Conservation (phyloP, 495 filamentous ascomycete species). For the Delitschia confertaspora region DNA sequence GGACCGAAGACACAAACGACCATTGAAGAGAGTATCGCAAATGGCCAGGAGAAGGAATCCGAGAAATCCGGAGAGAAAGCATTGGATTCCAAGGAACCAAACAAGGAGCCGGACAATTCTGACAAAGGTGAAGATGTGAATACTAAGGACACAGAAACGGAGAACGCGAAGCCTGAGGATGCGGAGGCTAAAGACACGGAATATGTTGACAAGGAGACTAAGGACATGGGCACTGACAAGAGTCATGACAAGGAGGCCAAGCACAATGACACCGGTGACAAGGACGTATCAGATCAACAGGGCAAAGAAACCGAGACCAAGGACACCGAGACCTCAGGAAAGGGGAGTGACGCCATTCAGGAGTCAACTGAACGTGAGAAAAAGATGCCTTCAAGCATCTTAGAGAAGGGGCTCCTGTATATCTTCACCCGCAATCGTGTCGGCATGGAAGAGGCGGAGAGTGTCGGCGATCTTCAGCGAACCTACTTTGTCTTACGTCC, state of each 20-base stretch:
- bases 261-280: background rate
- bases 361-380: conserved; percentile 42
- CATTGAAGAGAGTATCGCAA: conserved; percentile 33
- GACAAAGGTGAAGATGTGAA: background rate
- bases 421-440: conserved; percentile 83
- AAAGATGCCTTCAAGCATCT: conserved; percentile 57
- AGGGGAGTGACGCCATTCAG: conserved; percentile 25
- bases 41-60: conserved; percentile 9
- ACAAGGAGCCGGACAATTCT: background rate
- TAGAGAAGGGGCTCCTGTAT: conserved; percentile 92
- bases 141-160: background rate
- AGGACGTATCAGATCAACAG: background rate
- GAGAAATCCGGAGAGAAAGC: conserved; percentile 25
- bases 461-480: conserved; percentile 63
- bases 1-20: conserved; percentile 33
- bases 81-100: background rate
- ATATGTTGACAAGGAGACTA: background rate
- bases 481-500: conserved; percentile 79
- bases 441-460: conserved; percentile 59
- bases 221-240: background rate
- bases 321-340: conserved; percentile 3
- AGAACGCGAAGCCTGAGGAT: background rate
- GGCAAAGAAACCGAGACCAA: conserved; percentile 5
- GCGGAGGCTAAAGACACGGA: background rate
- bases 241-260: no score